phyloP scores from a whole-genome alignment of 2,329 filamentous ascomycete species.

The Phialocephala sp. region DNA sequence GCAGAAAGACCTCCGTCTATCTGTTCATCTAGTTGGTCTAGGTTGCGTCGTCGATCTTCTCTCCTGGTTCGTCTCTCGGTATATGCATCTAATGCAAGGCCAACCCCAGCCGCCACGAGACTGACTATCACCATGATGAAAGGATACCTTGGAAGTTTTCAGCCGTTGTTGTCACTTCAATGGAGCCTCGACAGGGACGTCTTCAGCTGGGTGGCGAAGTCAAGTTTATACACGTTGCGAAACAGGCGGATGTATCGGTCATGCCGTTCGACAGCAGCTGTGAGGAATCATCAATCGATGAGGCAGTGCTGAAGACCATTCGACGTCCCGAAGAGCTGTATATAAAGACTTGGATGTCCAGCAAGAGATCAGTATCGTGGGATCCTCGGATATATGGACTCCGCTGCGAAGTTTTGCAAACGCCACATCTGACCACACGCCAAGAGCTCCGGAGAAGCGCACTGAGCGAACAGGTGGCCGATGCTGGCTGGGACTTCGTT shows the following conservation, averaged over 20 bases:
- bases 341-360: not conserved
- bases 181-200: not conserved
- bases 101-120: slow-evolving; percentile 19
- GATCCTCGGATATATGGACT: slow-evolving; percentile 1
- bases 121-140: slow-evolving; percentile 19
- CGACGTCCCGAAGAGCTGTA: not conserved
- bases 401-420: not conserved
- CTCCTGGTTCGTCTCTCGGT: slow-evolving; percentile 1
- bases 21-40: not conserved
- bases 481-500: not conserved
- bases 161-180: not conserved
- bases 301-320: not conserved
- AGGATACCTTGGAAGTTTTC: not conserved
- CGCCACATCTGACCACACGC: not conserved
- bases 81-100: slow-evolving; percentile 16
- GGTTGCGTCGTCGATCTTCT: slow-evolving; percentile 1
- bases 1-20: not conserved
- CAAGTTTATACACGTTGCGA: not conserved
- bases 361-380: not conserved
- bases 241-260: not conserved
- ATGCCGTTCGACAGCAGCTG: not conserved
- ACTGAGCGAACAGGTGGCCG: not conserved
- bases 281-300: not conserved
- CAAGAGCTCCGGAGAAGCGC: not conserved
- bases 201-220: not conserved